Evolutionary conservation across 2,329 filamentous ascomycete genomes (phyloP), one percentile per base, ranked within the genome.

Genomic region (Fusarium equiseti): DNA sequence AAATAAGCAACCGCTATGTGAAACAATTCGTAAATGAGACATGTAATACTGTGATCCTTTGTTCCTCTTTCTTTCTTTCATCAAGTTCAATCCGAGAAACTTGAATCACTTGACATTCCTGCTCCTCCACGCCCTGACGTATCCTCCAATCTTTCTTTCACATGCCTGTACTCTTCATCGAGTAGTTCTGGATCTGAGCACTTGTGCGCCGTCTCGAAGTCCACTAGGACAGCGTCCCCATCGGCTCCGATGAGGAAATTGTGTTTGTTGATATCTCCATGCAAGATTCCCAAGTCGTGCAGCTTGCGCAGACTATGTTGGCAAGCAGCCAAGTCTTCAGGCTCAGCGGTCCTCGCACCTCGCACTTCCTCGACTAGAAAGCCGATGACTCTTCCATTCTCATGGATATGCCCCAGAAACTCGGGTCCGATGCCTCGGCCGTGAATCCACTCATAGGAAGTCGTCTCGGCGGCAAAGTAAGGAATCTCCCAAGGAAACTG

Each of bases 231-330:
- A 29, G 74, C 77, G 16, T 73, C 69, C 6, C 73, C 63, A 12
- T 72, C 69, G 10, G 68, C 69, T 18, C 72, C 69, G 27, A 80
- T 74, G 13, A 80, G 66, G 48, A 80, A 79, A 53, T 80, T 80
- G 59, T 77, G 70, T 64, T 76, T 80, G 71, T 79, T 79, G 66
- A 78, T 77, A 31, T 80, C 79, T 16, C 78, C 77, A 42, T 73
- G 77, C 52, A 77, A 74, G 44, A 80, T 79, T 8, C 76, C 78
- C 16, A 80, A 72, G 27, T 68, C 60, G 57, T 80, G 78, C 45
- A 79, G 56, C 50, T 65, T 71, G 10, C 52, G 53, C 38, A 79
- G 61, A 49, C 70, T 76, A 16, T 70, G 55, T 31, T 75, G 74
- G 50, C 77, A 80, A 16, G 66, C 68, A n/a, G 62, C 70, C 13